Conservation (phyloP, 202 grass and related monocot genomes). For the Setaria italica region DNA sequence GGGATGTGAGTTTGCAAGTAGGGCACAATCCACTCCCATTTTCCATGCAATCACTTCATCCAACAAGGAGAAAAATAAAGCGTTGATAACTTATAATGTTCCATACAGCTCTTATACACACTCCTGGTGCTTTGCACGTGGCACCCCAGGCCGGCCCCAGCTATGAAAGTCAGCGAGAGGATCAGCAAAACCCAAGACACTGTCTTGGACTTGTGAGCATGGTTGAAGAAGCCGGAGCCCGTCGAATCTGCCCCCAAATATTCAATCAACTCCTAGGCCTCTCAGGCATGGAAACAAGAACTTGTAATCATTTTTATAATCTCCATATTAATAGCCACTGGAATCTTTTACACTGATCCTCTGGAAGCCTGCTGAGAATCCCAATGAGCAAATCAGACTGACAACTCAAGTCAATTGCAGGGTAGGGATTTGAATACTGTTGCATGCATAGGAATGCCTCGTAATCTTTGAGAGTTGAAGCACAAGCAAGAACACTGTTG, state of each 20-base stretch:
- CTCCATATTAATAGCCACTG: conserved; percentile 14
- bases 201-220: not conserved
- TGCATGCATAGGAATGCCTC: conserved; percentile 15
- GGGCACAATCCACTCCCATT: not conserved
- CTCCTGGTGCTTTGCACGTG: not conserved
- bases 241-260: conserved; percentile 20
- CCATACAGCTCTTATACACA: conserved; percentile 18
- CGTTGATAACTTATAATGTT: conserved; percentile 18
- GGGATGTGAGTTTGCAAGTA: not conserved
- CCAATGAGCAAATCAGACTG: conserved; percentile 44
- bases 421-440: conserved; percentile 4
- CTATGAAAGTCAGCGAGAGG: conserved; percentile 28
- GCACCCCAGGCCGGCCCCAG: not conserved
- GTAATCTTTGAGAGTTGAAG: conserved; percentile 22
- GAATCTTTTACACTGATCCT: conserved; percentile 53
- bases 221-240: conserved; percentile 3
- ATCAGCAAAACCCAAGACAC: conserved; percentile 18
- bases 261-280: conserved; percentile 10
- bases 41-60: not conserved
- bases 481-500: conserved; percentile 23
- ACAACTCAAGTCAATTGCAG: conserved; percentile 49
- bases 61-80: not conserved
- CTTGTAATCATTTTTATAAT: not conserved
- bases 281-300: conserved; percentile 12
- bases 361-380: conserved; percentile 40